Conservation (phyloP, 345 rosid genomes). For the Gossypium stocksii region DNA sequence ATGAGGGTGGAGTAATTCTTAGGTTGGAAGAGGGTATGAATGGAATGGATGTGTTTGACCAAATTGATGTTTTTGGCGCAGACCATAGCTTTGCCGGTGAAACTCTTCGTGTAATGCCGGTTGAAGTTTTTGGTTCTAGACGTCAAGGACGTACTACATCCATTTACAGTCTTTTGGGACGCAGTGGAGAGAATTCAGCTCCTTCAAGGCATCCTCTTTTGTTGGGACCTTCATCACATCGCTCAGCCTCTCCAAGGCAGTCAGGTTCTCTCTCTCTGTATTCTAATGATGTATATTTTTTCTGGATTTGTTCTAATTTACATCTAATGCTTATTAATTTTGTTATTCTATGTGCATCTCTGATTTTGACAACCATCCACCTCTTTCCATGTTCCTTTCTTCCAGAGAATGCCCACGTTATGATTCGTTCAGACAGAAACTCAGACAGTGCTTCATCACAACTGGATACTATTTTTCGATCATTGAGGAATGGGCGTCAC, state of each 20-base stretch:
- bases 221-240: conserved; percentile 51
- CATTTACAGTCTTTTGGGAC: conserved; percentile 85
- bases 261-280: conserved; percentile 34
- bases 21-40: conserved; percentile 84
- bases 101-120: conserved; percentile 92
- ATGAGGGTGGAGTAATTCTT: conserved; percentile 83
- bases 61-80: conserved; percentile 86
- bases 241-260: conserved; percentile 44
- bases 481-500: conserved; percentile 82
- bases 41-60: conserved; percentile 91
- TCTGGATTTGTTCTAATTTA: neutral
- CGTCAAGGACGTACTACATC: conserved; percentile 96
- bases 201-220: conserved; percentile 88
- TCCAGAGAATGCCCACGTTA: conserved; percentile 50
- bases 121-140: conserved; percentile 93
- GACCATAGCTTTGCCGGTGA: conserved; percentile 80
- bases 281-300: neutral
- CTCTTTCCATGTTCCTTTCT: neutral
- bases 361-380: neutral
- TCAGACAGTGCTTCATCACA: conserved; percentile 43
- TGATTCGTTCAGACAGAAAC: conserved; percentile 48
- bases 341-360: neutral
- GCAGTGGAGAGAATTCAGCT: conserved; percentile 56
- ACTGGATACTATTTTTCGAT: conserved; percentile 79
- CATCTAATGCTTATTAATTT: neutral